Evolutionary conservation across 495 filamentous ascomycete genomes (phyloP).

Genomic region (Penicillium pancosmium): DNA sequence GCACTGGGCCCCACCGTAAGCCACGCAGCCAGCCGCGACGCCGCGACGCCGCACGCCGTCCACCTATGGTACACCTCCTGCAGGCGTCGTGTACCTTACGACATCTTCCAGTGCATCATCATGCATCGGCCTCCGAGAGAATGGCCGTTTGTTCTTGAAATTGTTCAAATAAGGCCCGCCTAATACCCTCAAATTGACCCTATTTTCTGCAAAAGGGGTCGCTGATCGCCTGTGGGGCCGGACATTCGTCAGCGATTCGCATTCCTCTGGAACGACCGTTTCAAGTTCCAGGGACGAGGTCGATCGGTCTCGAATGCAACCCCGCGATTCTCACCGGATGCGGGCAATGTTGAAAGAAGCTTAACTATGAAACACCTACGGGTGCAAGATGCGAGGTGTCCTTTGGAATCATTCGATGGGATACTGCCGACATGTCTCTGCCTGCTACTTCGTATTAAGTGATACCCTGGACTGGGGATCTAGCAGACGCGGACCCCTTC

Average conservation of each 20-base stretch:
- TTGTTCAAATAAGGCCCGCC: too few relatives aligned
- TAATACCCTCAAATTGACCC: neutral
- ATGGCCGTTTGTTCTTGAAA: neutral
- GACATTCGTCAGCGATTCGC: slow-evolving; percentile 21
- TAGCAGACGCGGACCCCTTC: neutral
- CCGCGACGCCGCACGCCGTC: neutral
- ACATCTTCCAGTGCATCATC: neutral
- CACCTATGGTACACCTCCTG: neutral
- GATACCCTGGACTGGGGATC: neutral
- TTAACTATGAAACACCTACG: neutral
- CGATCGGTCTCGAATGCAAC: slow-evolving; percentile 1
- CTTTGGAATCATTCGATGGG: neutral
- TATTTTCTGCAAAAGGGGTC: neutral
- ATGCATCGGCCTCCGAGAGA: neutral
- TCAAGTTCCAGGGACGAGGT: slow-evolving; percentile 10
- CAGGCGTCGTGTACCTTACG: neutral
- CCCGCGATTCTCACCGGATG: neutral
- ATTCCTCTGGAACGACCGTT: slow-evolving; percentile 10
- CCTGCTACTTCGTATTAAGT: too few relatives aligned
- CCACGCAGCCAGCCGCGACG: slow-evolving; percentile 2
- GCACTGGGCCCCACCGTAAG: neutral
- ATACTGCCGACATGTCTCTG: neutral
- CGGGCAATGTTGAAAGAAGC: neutral
- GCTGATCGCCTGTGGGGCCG: slow-evolving; percentile 13
- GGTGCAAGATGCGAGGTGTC: neutral